These are phyloP conservation scores for Aspergillus costaricaensis DNA, from an alignment of 2,329 filamentous ascomycete species.

Conservation along the genomic window DNA sequence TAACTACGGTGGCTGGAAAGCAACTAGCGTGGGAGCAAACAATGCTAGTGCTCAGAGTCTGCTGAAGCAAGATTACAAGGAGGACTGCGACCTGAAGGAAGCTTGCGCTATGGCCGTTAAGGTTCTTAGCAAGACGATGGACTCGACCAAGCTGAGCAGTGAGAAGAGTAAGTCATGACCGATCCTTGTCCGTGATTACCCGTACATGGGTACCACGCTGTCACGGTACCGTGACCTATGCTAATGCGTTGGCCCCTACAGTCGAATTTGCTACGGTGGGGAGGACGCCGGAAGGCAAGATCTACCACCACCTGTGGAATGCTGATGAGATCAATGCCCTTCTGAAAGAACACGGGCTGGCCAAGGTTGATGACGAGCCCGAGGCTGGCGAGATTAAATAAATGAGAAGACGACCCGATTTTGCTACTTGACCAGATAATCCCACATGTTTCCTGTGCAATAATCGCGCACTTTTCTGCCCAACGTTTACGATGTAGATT, in stretches of 20 bases:
- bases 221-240: not conserved
- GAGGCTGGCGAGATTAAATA: constrained; percentile 57
- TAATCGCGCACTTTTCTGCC: not conserved
- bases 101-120: constrained; percentile 97
- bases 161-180: constrained; percentile 82
- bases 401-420: constrained; percentile 28
- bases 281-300: constrained; percentile 89
- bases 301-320: constrained; percentile 97
- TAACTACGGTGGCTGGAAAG: constrained; percentile 99
- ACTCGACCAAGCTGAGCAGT: constrained; percentile 96
- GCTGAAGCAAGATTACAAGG: constrained; percentile 99
- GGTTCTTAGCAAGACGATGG: constrained; percentile 99
- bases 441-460: constrained; percentile 19
- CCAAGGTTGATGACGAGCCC: constrained; percentile 72
- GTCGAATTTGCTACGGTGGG: constrained; percentile 98
- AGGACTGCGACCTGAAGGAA: constrained; percentile 94
- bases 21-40: constrained; percentile 95
- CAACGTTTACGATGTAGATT: constrained; percentile 14
- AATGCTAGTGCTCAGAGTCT: constrained; percentile 96
- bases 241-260: constrained; percentile 43
- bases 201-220: not conserved
- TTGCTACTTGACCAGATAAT: constrained; percentile 34
- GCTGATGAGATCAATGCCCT: constrained; percentile 94
- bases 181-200: not conserved
- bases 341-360: constrained; percentile 92